A percentile compares a stretch with the other conserved stretches of the same genome.
Evolutionary conservation across 1,284 basidiomycete species (phyloP).

Genomic region (Melampsora abietis-canadensis): DNA sequence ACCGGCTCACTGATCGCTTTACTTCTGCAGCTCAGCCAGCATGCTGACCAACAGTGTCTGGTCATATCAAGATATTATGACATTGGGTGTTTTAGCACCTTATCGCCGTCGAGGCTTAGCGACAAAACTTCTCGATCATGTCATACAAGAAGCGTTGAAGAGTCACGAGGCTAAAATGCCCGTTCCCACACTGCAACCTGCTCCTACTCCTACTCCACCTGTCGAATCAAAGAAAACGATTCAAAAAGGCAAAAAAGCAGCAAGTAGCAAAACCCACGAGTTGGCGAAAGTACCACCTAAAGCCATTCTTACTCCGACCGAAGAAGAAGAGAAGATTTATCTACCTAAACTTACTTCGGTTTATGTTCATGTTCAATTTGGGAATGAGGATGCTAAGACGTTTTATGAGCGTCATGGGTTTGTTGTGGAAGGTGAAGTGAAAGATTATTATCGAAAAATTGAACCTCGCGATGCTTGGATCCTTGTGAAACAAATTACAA

Average conservation of each 20-base stretch:
- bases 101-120: conserved; percentile 53
- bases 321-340: conserved; percentile 20
- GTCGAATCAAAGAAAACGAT: conserved; percentile 25
- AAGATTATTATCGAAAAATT: conserved; percentile 50
- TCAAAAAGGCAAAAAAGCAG: conserved; percentile 47
- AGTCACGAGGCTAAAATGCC: conserved; percentile 42
- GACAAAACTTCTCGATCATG: conserved; percentile 49
- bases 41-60: conserved; percentile 46
- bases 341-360: conserved; percentile 24
- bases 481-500: conserved; percentile 43
- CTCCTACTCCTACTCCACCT: neutral
- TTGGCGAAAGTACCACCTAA: conserved; percentile 5
- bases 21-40: conserved; percentile 26
- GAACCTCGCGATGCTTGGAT: conserved; percentile 41
- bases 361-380: conserved; percentile 54
- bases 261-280: conserved; percentile 28
- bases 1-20: neutral
- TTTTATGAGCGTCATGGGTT: conserved; percentile 53
- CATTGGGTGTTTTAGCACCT: conserved; percentile 52
- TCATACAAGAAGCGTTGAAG: conserved; percentile 50
- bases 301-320: neutral
- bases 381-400: conserved; percentile 50
- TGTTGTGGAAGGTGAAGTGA: conserved; percentile 48
- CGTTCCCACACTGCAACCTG: conserved; percentile 39
- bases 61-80: conserved; percentile 47